These are phyloP conservation scores for Pythium oligandrum DNA, from an alignment of 352 stramenopile species.

Conservation along the genomic window DNA sequence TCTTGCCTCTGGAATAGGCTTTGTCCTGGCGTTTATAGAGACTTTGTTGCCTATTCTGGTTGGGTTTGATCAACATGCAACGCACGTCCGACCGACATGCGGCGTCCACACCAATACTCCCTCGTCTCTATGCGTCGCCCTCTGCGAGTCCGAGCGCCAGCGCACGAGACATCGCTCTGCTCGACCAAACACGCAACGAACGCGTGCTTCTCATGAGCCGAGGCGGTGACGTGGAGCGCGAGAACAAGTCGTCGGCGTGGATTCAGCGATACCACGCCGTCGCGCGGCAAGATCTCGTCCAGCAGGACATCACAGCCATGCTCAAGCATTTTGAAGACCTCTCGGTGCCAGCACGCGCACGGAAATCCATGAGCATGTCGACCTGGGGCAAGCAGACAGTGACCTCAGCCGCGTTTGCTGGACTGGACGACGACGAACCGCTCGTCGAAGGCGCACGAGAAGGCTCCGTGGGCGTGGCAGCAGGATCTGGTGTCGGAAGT, in stretches of 20 bases:
- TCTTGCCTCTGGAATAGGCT: too few relatives aligned
- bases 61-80: too few relatives aligned
- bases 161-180: too few relatives aligned
- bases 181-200: too few relatives aligned
- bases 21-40: too few relatives aligned
- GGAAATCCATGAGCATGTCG: constrained; percentile 14
- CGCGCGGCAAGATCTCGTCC: constrained; percentile 11
- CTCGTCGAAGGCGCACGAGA: background rate
- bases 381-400: constrained; percentile 11
- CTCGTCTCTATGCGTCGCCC: too few relatives aligned
- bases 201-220: too few relatives aligned
- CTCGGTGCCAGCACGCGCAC: background rate
- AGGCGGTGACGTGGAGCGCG: too few relatives aligned
- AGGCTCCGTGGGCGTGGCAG: constrained; percentile 10
- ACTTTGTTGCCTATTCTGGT: too few relatives aligned
- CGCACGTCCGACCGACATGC: too few relatives aligned
- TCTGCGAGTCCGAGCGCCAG: too few relatives aligned
- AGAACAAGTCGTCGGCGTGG: constrained; percentile 9
- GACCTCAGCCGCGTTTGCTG: constrained; percentile 15
- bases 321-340: constrained; percentile 13
- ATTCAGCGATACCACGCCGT: constrained; percentile 13
- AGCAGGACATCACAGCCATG: constrained; percentile 12
- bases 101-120: too few relatives aligned
- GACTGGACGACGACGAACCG: constrained; percentile 13
- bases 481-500: constrained; percentile 14